phyloP scores from a whole-genome alignment of 2,329 filamentous ascomycete genomes.

The Pseudogymnoascus pannorum region DNA sequence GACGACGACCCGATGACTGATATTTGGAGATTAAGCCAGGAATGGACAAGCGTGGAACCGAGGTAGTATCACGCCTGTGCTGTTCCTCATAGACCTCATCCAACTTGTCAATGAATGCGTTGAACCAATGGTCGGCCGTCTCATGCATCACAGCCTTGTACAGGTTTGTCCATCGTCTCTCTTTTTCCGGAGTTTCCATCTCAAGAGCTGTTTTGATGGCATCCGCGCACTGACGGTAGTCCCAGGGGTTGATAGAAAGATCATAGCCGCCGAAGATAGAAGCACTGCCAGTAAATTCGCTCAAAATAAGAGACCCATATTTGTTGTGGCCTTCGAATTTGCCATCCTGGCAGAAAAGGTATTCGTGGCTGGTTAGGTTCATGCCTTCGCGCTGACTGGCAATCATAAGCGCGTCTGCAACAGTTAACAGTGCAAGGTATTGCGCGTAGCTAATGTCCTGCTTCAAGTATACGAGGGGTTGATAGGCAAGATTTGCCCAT shows the following conservation, averaged over 20 bases:
- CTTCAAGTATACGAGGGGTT: conserved; percentile 87
- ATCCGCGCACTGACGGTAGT: conserved; percentile 80
- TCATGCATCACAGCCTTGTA: conserved; percentile 69
- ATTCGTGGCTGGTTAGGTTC: conserved; percentile 95
- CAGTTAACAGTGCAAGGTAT: conserved; percentile 83
- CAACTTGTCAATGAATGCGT: conserved; percentile 63
- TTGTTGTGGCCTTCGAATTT: conserved; percentile 62
- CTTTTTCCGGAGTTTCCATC: conserved; percentile 69
- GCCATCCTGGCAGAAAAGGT: conserved; percentile 87
- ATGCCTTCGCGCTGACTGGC: conserved; percentile 94
- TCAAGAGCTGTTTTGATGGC: conserved; percentile 78
- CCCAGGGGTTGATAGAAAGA: conserved; percentile 89
- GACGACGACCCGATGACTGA: conserved; percentile 53
- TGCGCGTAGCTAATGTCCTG: conserved; percentile 91
- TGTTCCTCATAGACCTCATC: conserved; percentile 76
- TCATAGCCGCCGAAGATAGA: conserved; percentile 76
- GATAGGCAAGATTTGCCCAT: conserved; percentile 84
- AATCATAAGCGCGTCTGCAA: conserved; percentile 89
- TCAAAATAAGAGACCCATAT: conserved; percentile 82
- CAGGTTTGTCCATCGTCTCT: conserved; percentile 65
- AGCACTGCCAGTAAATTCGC: conserved; percentile 89
- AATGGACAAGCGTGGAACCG: conserved; percentile 76
- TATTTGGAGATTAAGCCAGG: conserved; percentile 60
- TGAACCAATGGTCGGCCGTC: conserved; percentile 81
- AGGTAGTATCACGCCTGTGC: conserved; percentile 73